Base-by-base conservation (phyloP, 202 grass and related monocot species). In the Musa balbisiana region DNA sequence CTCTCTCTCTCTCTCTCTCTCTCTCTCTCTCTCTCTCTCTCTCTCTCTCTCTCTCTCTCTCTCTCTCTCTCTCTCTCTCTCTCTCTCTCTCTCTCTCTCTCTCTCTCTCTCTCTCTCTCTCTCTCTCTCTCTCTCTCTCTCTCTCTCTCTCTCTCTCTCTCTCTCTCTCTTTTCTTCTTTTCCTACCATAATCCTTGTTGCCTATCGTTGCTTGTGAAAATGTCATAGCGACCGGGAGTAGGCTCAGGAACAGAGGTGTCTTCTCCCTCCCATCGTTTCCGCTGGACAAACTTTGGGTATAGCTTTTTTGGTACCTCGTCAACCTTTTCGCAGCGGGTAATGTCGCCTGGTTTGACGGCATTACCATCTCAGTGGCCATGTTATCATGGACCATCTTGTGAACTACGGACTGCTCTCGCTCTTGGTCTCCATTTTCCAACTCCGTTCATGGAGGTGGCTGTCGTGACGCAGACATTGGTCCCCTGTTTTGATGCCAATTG, bases 391-490 rank as follows among this genome's bases (percentile, higher is more conserved):
- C 73, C 26, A 50, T 27, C 20, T 14, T 51, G 29, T 76, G 73
- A 76, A n/a, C 59, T 76, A 29, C 59, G 56, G 43, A 24, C 20
- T 65, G 62, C 11, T 11, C 62, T 65, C 62, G 11, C n/a, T 12
- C 13, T 16, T 33, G 17, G 27, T 69, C 15, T 49, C 67, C 20
- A 20, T 43, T 50, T 70, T 70, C 33, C 17, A 51, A 51, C 29
- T 70, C 16, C 51, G 43, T 70, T 65, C 50, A n/a, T 67, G 76
- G 62, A 55, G 76, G 76, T 67, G 63, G 76, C 27, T 63, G 51
- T 54, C 51, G 52, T 13, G 76, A 33, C 17, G 64, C 62, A 25
- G 76, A 54, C 62, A 10, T 78, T 29, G 64, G 26, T 55, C 63
- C 76, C 76, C 50, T 62, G 5, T 63, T 65, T 50, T 67, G 75